Evolutionary conservation across 371 early-diverging fungal genomes (phyloP), one percentile per base, ranked within the genome.

Genomic region (Actinomucor elegans): DNA sequence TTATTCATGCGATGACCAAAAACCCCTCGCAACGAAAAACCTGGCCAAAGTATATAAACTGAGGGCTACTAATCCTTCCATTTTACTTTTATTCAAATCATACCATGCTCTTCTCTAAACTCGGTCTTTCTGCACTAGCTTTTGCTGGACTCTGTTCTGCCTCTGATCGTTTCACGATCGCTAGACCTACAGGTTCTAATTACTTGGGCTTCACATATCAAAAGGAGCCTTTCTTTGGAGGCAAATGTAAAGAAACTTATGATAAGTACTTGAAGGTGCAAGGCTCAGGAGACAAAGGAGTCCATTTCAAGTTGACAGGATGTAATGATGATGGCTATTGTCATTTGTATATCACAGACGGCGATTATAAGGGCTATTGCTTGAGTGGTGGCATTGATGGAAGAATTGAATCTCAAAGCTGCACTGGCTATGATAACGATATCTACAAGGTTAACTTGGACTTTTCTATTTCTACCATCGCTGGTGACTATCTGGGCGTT

Each of bases 361-460:
- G 52, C 4, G 52, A 43, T 17, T 52, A 52, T 34, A n/a, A 52
- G 27, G 52, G 52, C 12, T 52, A 52, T 18, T 52, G 52, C 26
- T 43, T 52, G 14, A 24, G 43, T 34, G 52, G 52, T 14, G n/a
- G n/a, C n/a, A n/a, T n/a, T n/a, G 42, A 52, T 20, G 33, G 32
- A 23, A 32, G 52, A 34, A 42, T 43, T 20, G 52, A 52, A 34
- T 52, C 52, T 23, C 27, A 52, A 34, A 52, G 43, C 27, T 52
- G 52, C 17, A 42, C 9, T 34, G 43, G 33, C 15, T 43, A 43
- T n/a, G 52, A 52, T 10, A 52, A 52, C 12, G 17, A 26, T 4
- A 52, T 52, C 7, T 52, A 33, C 52, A 52, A 52, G 52, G 12
- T 52, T 8, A 52, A 52, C 12, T n/a, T 33, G 31, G 52, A 52